Conservation (phyloP, 2,329 filamentous ascomycete genomes). For the Colletotrichum spaethianum region DNA sequence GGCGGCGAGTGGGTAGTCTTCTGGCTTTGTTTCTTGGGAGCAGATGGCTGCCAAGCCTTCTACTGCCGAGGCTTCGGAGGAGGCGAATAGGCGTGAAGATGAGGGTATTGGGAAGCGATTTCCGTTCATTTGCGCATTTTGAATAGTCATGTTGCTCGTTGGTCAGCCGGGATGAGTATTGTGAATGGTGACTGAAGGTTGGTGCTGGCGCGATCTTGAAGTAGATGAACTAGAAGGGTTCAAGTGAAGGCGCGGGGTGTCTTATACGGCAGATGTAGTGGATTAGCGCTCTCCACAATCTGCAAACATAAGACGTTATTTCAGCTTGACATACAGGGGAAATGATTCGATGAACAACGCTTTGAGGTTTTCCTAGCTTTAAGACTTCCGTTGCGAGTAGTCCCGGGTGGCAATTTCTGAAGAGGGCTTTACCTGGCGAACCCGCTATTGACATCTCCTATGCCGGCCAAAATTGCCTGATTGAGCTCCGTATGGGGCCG, state of each 20-base stretch:
- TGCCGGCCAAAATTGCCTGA: slow-evolving; percentile 26
- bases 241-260: slow-evolving; percentile 21
- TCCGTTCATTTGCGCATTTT: slow-evolving; percentile 13
- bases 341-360: no score
- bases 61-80: slow-evolving; percentile 53
- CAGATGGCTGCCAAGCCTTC: slow-evolving; percentile 61
- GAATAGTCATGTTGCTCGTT: slow-evolving; percentile 10
- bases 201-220: not conserved
- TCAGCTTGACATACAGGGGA: not conserved
- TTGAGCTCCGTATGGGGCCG: slow-evolving; percentile 27
- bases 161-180: not conserved
- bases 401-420: not conserved
- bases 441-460: not conserved
- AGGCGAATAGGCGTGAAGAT: slow-evolving; percentile 44
- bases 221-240: not conserved
- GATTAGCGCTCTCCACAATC: slow-evolving; percentile 12
- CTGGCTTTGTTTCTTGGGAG: slow-evolving; percentile 52
- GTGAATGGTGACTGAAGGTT: not conserved
- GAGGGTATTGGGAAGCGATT: not conserved
- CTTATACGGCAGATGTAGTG: slow-evolving; percentile 1
- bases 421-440: slow-evolving; percentile 21
- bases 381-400: not conserved
- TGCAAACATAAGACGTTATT: not conserved
- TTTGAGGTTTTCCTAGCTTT: no score
- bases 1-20: slow-evolving; percentile 63